Base-by-base conservation (phyloP, 305 asterid genomes). In the Caryopteris hybrid region DNA sequence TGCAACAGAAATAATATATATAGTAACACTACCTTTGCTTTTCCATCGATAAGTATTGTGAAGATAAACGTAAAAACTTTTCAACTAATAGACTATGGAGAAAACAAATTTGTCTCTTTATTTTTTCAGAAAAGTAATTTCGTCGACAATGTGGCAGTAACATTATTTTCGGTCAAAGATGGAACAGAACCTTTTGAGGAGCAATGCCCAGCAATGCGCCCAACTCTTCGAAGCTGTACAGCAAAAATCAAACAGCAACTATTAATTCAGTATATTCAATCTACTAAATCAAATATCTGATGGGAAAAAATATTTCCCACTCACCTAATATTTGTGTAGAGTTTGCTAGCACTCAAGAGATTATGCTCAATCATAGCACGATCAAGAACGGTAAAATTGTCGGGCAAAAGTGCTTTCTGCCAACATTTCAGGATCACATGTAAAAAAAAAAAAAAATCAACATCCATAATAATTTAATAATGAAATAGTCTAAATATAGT, bases 311-410 rank as follows among this genome's bases (percentile, higher is more conserved):
- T 33, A 16, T 25, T 42, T 43, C 31, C 17, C 64, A 68, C 83
- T 54, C 72, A 88, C 97, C 99, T 90, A 71, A 93, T 93, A 80
- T 93, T 93, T 14, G 95, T 90, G 80, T 93, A 93, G 50, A 93
- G 97, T 76, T 93, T 93, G 88, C 97, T 90, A 46, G 99, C 97
- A 83, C 99, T 93, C 73, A 79, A 80, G 64, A 93, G 99, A 82
- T 93, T 93, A 76, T 93, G 99, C 80, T 93, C 97, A 74, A 93
- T 93, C 97, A 93, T 93, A 70, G 99, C 97, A 68, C 97, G 95
- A 71, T 93, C 99, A 61, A 93, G 88, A 77, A 93, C 97, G 1
- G 99, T 90, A 69, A 90, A 88, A 75, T 90, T 90, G 81, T 93
- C 96, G 0, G 99, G 94, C 77, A 93, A 70, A 61, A 82, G 75